Base-by-base conservation (phyloP, 2,329 filamentous ascomycete genomes). In the Sarocladium brachiariae region DNA sequence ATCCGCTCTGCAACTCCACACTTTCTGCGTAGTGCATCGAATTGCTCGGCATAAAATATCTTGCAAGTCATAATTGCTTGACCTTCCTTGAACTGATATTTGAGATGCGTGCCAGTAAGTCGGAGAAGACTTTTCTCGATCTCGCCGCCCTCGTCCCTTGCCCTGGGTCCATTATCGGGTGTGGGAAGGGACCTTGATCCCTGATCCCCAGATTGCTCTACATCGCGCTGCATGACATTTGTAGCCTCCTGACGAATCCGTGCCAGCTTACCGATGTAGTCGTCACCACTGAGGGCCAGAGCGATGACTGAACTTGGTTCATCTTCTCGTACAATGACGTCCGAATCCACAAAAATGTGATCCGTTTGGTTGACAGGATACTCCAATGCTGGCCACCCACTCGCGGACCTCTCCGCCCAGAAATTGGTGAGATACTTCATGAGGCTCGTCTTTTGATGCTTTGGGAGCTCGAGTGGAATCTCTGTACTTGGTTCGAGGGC, bases 1-100 rank as follows among this genome's bases (percentile, higher is more conserved):
- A 99, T 95, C 31, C 93, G 87, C 62, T 97, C 91, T 1, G 89
- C 84, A 8, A 96, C 87, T 14, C 92, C 92, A 57, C 92, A 97
- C 67, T 96, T 96, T 51, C 88, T 81, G 51, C 93, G 83, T 34
- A 99, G 77, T 2, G 93, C 93, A 68, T 99, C 93, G 59, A 99
- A 99, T 56, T 96, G 93, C 65, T 97, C 93, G 0, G 93, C 93
- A 61, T 95, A 99, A 68, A 99, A 97, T 43, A 99, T 93, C 69
- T 99, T 99, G 74, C 95, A 97, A 47, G 92, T 86, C 80, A 96
- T 95, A 60, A 87, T 89, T 2, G 95, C 92, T n/a, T 87, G 84
- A 0, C 92, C 90, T 64, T 96, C 91, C 24, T 86, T 85, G 68
- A 97, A 99, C 53, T 95, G 89, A 64, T 96, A 99, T 63, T 95